Conservation (phyloP, 768 basidiomycete genomes). For the Termitomyces sp. region DNA sequence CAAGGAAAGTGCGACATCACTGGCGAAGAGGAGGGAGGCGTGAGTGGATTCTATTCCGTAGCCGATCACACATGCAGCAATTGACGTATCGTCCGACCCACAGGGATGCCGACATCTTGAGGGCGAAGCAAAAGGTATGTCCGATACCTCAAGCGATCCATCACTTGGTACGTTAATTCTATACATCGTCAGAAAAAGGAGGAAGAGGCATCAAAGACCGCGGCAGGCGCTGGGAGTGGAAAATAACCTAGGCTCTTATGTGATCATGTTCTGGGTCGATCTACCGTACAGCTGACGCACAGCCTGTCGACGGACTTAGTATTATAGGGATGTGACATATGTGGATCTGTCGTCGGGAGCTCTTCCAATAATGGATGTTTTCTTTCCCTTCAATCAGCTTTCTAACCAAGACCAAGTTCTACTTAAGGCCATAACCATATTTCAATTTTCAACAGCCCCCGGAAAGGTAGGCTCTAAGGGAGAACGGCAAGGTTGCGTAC, state of each 20-base stretch:
- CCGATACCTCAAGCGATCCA: neutral
- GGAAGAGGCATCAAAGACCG: slow-evolving; percentile 29
- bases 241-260: slow-evolving; percentile 30
- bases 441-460: neutral
- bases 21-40: slow-evolving; percentile 73
- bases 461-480: neutral
- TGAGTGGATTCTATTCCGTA: slow-evolving; percentile 32
- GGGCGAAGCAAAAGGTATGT: slow-evolving; percentile 74
- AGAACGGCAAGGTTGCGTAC: neutral
- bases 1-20: slow-evolving; percentile 59
- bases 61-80: slow-evolving; percentile 1
- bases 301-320: neutral
- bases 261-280: slow-evolving; percentile 8
- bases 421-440: neutral
- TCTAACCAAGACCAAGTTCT: neutral
- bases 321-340: neutral
- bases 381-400: neutral
- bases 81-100: slow-evolving; percentile 16
- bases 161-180: slow-evolving; percentile 3
- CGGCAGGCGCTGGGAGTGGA: slow-evolving; percentile 17
- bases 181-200: slow-evolving; percentile 43
- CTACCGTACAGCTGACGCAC: slow-evolving; percentile 3
- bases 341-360: neutral
- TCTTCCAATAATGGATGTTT: neutral
- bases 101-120: slow-evolving; percentile 72